These are phyloP conservation scores for Cephaloascus fragrans DNA, from an alignment of 805 yeast genomes.

Conservation along the genomic window DNA sequence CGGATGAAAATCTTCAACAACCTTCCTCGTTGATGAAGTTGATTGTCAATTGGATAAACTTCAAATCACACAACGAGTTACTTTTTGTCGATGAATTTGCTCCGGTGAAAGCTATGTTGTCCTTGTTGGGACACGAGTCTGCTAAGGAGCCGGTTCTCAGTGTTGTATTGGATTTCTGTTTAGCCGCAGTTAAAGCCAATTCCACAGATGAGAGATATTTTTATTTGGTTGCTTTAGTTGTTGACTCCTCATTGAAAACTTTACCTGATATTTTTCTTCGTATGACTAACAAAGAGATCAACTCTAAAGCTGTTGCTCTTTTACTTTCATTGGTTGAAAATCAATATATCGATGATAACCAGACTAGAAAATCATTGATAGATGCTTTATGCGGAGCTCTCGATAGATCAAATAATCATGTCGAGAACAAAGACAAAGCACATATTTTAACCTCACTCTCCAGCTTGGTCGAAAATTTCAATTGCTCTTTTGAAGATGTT, in stretches of 20 bases:
- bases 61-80: conserved; percentile 33
- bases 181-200: conserved; percentile 31
- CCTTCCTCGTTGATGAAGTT: conserved; percentile 69
- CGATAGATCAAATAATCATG: conserved; percentile 43
- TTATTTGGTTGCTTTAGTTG: conserved; percentile 43
- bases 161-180: conserved; percentile 45
- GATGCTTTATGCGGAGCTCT: conserved; percentile 50
- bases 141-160: conserved; percentile 61
- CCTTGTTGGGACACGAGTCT: conserved; percentile 38
- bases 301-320: conserved; percentile 41
- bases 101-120: conserved; percentile 46
- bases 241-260: conserved; percentile 43
- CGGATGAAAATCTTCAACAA: conserved; percentile 71
- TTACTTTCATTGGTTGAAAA: conserved; percentile 45
- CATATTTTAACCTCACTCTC: conserved; percentile 50
- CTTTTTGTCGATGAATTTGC: conserved; percentile 45
- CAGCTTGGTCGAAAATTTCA: conserved; percentile 40
- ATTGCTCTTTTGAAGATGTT: conserved; percentile 43
- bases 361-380: conserved; percentile 42
- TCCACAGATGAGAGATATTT: conserved; percentile 28
- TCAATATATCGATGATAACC: conserved; percentile 45
- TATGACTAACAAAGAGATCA: conserved; percentile 32
- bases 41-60: conserved; percentile 44
- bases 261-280: conserved; percentile 40
- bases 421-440: conserved; percentile 42